A percentile compares a stretch with the other conserved stretches of the same genome.
Conservation (phyloP, 805 yeast genomes). For the Danielia reshetovae region DNA sequence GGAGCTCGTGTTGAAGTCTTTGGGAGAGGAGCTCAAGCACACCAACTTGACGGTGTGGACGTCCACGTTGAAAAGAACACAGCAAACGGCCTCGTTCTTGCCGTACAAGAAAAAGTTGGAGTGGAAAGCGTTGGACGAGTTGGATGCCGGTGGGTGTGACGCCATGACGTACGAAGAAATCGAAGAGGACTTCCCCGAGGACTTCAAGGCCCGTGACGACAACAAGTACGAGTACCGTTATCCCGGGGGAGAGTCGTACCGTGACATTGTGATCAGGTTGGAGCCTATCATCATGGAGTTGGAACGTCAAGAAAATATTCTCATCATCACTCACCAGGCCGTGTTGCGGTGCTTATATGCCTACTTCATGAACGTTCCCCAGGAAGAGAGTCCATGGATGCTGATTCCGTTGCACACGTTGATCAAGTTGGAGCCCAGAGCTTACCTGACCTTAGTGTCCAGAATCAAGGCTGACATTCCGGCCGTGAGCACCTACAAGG, state of each 20-base stretch:
- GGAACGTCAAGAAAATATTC: conserved; percentile 93
- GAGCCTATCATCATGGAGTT: conserved; percentile 99
- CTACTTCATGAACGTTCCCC: conserved; percentile 97
- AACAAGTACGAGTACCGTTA: conserved; percentile 94
- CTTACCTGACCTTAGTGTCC: conserved; percentile 83
- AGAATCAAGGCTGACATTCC: conserved; percentile 95
- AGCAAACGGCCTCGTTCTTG: conserved; percentile 81
- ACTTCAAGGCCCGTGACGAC: conserved; percentile 92
- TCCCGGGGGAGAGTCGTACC: conserved; percentile 95
- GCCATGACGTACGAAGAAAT: conserved; percentile 96
- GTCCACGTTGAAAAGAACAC: conserved; percentile 84
- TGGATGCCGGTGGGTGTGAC: conserved; percentile 97
- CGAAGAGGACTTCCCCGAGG: conserved; percentile 82
- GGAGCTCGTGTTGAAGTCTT: conserved; percentile 61
- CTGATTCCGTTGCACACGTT: conserved; percentile 94
- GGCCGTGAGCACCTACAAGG: conserved; percentile 95
- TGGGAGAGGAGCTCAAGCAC: conserved; percentile 51
- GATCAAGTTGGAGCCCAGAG: conserved; percentile 92
- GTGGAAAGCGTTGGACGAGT: conserved; percentile 97
- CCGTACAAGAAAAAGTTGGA: conserved; percentile 73
- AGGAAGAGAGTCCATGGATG: conserved; percentile 98
- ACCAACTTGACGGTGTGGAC: conserved; percentile 86
- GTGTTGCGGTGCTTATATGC: conserved; percentile 95
- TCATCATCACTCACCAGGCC: conserved; percentile 97
- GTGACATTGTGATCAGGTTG: conserved; percentile 89